Evolutionary conservation across 805 yeast species (phyloP).

Genomic region (Kluyveromyces wickerhamii): DNA sequence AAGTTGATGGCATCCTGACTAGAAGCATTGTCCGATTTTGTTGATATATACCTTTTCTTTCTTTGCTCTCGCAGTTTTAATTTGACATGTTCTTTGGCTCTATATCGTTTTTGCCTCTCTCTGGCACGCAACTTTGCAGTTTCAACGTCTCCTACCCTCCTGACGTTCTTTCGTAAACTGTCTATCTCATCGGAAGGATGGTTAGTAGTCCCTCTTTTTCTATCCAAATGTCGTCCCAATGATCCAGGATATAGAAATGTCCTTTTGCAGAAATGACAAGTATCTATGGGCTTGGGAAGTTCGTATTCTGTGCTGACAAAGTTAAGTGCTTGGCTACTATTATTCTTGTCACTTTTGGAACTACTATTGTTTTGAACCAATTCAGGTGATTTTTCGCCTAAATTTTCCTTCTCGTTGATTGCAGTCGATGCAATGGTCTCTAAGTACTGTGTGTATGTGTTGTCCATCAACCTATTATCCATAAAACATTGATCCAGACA

Average conservation of each 20-base stretch:
- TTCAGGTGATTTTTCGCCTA: too few relatives aligned
- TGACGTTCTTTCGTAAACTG: slow-evolving; percentile 39
- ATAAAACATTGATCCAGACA: too few relatives aligned
- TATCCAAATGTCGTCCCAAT: slow-evolving; percentile 51
- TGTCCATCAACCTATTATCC: too few relatives aligned
- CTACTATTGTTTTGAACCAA: too few relatives aligned
- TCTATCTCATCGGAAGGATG: slow-evolving; percentile 47
- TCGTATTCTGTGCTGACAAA: neutral
- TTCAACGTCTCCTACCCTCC: slow-evolving; percentile 42
- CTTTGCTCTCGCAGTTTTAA: slow-evolving; percentile 40
- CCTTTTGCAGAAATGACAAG: slow-evolving; percentile 45
- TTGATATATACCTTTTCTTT: slow-evolving; percentile 35
- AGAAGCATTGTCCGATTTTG: slow-evolving; percentile 34
- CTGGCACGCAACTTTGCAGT: slow-evolving; percentile 35
- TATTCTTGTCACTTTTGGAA: neutral
- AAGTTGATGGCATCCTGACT: slow-evolving; percentile 34
- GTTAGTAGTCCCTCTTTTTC: slow-evolving; percentile 41
- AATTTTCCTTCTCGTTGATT: neutral
- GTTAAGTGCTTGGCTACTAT: neutral
- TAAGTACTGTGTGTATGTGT: slow-evolving; percentile 1
- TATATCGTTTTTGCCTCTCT: slow-evolving; percentile 36
- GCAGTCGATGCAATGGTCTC: slow-evolving; percentile 2
- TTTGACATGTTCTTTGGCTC: slow-evolving; percentile 40
- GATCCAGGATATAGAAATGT: slow-evolving; percentile 52
- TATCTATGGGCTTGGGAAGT: slow-evolving; percentile 1